These are phyloP conservation scores for Rhytidhysteron rufulum DNA, from an alignment of 2,329 filamentous ascomycete species.

Conservation along the genomic window DNA sequence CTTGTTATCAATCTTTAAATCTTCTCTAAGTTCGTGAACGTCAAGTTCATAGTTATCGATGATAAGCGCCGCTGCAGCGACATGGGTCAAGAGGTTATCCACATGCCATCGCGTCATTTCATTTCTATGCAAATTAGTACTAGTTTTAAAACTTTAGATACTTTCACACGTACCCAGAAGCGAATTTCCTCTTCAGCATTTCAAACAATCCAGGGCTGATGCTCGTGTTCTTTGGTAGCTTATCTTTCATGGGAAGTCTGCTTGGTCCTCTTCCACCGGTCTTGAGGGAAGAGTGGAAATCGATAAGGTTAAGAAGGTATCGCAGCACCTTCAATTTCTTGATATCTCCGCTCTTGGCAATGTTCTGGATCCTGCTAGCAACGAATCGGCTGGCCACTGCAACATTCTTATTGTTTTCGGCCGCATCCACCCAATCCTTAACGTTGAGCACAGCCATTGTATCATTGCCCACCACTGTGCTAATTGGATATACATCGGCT, in stretches of 20 bases:
- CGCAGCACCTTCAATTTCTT: conserved; percentile 46
- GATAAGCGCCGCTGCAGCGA: conserved; percentile 66
- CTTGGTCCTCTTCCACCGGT: conserved; percentile 35
- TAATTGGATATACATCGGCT: conserved; percentile 68
- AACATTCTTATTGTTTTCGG: conserved; percentile 56
- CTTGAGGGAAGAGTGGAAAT: conserved; percentile 42
- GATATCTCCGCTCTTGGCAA: conserved; percentile 52
- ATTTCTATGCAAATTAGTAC: conserved; percentile 10
- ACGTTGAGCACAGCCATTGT: conserved; percentile 66
- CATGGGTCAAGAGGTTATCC: conserved; percentile 70
- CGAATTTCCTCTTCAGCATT: conserved; percentile 63
- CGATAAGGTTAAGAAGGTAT: conserved; percentile 47
- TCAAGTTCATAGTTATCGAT: conserved; percentile 72
- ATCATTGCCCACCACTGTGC: conserved; percentile 63
- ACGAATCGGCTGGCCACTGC: conserved; percentile 61
- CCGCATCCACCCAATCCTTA: conserved; percentile 69
- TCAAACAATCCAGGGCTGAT: conserved; percentile 62
- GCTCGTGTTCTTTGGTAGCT: conserved; percentile 55
- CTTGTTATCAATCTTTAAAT: conserved; percentile 68
- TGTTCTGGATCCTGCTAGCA: conserved; percentile 57
- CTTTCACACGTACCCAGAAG: conserved; percentile 16
- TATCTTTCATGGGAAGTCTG: conserved; percentile 57
- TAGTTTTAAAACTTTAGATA: not conserved
- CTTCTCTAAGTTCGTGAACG: conserved; percentile 64
- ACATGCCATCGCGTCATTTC: conserved; percentile 68